Evolutionary conservation across 805 yeast species (phyloP), one percentile per base, ranked within the genome.

Genomic region (Lipomyces starkeyi): DNA sequence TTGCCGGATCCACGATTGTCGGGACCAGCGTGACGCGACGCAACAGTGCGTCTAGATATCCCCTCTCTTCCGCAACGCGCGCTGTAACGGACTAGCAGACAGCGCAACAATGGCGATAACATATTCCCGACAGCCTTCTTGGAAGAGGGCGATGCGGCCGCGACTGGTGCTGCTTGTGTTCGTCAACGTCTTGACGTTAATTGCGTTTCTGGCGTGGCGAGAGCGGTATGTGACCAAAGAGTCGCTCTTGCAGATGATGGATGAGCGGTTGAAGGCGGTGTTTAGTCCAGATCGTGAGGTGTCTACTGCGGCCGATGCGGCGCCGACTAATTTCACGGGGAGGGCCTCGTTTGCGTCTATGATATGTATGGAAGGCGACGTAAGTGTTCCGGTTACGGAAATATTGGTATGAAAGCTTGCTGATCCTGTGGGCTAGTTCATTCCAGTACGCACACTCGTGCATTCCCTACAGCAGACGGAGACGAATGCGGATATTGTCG

Each of bases 251-350:
- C 53, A 62, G 22, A 14, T 67, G 53, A 67, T 67, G 70, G 70
- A 67, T 49, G 70, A 67, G 35, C 61, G 70, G 32, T 22, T 67
- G 14, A 67, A 63, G 43, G 64, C 70, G 1, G 67, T 67, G 29
- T 67, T 67, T 25, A 67, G 70, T 49, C 59, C 70, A 34, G 70
- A 67, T 22, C 58, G 70, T 20, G 70, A 67, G 29, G 65, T 67
- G 29, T 25, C 29, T 0, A 60, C 61, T 7, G 59, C 63, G 37
- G 27, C 49, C 9, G 49, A 49, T 1, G 49, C 20, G 13, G 55
- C 43, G 22, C 54, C 64, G 25, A 53, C 27, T 5, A 66, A 65
- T 32, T 67, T 67, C 52, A 59, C 64, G 1, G 72, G 72, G 7
- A 68, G 35, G 35, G 66, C 71, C 2, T 66, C 72, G 9, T 69